Evolutionary conservation across 106 monocot species (phyloP), one percentile per base, ranked within the genome.

Genomic region (Dendrobium officinale): DNA sequence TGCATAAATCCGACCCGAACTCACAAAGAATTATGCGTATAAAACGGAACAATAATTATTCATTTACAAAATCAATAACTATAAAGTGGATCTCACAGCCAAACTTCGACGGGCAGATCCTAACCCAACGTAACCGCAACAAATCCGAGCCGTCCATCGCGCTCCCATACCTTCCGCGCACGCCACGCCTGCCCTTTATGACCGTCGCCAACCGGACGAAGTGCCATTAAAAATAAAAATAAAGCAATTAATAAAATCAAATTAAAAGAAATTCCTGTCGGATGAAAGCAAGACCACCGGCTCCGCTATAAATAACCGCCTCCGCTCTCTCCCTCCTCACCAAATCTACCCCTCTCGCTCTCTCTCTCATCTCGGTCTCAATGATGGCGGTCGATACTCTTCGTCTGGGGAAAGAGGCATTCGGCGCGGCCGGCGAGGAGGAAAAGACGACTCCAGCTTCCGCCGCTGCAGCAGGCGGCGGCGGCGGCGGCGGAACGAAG

Each of bases 201-300:
- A 37, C 37, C 37, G 8, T 29, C 70, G 70, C 70, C 70, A 8
- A 72, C 70, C 27, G 33, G 70, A 37, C 9, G 27, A 13, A 33
- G 5, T 33, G 29, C 9, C 44, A 75, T 75, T 48, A 10, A 49
- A 45, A 26, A 42, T 42, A n/a, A 45, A 45, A 75, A 75, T 45
- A 15, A 48, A 48, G 13, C 6, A 49, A 48, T 76, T 10, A 74
- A 74, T 43, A 42, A 41, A 74, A 42, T 22, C 3, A 70, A 67
- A 70, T 70, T 42, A 74, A 74, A 77, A 9, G 13, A 83, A 84
- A 77, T 79, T 85, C 85, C 72, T 88, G 88, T 88, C 88, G 88
- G 88, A 48, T 79, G 82, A 61, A 85, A 85, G 74, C 73, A 78
- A 88, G 85, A 88, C 88, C 88, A 80, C 56, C 83, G 67, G 13